Base-by-base conservation (phyloP, 768 basidiomycete genomes). In the Leccinum aurantiacum region DNA sequence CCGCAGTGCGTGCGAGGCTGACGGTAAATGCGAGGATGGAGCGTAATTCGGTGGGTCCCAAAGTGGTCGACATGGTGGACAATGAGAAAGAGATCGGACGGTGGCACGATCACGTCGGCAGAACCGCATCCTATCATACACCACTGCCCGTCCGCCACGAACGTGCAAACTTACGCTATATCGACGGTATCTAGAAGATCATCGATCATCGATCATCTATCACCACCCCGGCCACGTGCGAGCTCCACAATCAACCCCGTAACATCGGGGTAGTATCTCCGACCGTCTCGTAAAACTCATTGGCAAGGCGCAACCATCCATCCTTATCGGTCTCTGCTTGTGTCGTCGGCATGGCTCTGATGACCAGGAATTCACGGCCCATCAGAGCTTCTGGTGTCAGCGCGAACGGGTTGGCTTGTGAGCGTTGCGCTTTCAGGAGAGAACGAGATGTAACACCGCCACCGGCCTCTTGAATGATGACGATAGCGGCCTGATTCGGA, bases 401-500 rank as follows among this genome's bases (percentile, higher is more conserved):
- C 51, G 83, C 80, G 35, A 85, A 86, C 64, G 85, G 84, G 22
- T 72, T 62, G 4, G 22, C 47, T 13, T 48, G 47, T 25, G 14
- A 48, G 10, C 22, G 13, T 48, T 81, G 76, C 3, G 75, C 69
- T 6, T 70, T 66, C 58, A 85, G 81, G 15, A 74, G 75, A 33
- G 75, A 75, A 56, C 86, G 79, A 25, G 86, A 86, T 24, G 89
- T 88, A 6, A 92, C 85, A 22, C 88, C 74, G 6, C 89, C 86
- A 8, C 96, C 95, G 2, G 95, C 90, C 71, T 96, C 95, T 66
- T 90, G 82, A 2, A 91, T 88, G 65, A 98, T 93, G 64, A 95
- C 86, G 33, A 91, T 87, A 0, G 93, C 96, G 0, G 96, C 94
- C 78, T 85, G 63, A 31, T 9, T n/a, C n/a, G n/a, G 19, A 19